Conservation (phyloP, 371 early-diverging fungal genomes). For the Parasitella parasitica region DNA sequence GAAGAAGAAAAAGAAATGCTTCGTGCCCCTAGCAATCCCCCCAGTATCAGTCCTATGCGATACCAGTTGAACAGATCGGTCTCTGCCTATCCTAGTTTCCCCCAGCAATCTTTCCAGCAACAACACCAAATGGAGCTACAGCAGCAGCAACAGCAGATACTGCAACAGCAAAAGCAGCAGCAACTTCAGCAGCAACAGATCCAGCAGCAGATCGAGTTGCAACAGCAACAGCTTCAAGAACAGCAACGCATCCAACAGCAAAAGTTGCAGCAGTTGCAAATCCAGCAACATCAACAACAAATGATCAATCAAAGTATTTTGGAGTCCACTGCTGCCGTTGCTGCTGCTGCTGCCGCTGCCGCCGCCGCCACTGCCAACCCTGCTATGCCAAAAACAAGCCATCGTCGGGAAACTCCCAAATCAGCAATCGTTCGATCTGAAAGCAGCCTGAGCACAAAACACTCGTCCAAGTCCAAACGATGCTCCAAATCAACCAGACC, state of each 20-base stretch:
- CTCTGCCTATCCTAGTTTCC: slow-evolving; percentile 14
- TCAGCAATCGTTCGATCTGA: neutral
- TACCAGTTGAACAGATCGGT: slow-evolving; percentile 9
- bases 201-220: neutral
- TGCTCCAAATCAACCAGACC: neutral
- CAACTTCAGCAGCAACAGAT: neutral
- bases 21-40: neutral
- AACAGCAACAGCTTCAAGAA: slow-evolving; percentile 5
- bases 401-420: neutral
- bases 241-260: slow-evolving; percentile 14
- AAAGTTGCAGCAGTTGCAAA: slow-evolving; percentile 2
- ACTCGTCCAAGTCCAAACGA: neutral
- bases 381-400: neutral
- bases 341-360: neutral
- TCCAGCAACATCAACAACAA: slow-evolving; percentile 19
- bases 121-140: neutral
- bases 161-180: slow-evolving; percentile 1
- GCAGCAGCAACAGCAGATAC: neutral
- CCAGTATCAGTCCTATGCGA: neutral
- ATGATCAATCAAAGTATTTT: slow-evolving; percentile 6
- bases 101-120: neutral
- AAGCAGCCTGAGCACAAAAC: neutral
- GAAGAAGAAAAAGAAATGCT: neutral
- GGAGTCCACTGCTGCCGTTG: neutral
- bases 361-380: neutral